Evolutionary conservation across 1,284 basidiomycete species (phyloP).

Genomic region (Polyporus tsugae): DNA sequence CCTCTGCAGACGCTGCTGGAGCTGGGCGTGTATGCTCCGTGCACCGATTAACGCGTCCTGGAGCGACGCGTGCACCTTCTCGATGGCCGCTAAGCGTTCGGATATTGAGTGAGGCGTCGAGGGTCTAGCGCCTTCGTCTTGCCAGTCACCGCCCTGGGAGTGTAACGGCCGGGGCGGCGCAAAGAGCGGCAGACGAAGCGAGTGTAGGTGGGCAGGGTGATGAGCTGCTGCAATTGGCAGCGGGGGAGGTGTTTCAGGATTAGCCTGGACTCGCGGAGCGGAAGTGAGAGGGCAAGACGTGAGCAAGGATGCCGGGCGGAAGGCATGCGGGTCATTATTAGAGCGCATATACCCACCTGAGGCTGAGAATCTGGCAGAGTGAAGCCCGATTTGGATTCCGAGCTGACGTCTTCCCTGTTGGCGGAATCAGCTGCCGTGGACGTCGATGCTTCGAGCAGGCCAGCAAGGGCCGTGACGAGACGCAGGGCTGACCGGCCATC

Average conservation of each 20-base stretch:
- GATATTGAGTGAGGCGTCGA: conserved; percentile 24
- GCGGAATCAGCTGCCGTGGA: neutral
- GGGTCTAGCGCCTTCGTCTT: neutral
- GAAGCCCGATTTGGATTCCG: neutral
- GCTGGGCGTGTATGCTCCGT: conserved; percentile 22
- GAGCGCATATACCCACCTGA: neutral
- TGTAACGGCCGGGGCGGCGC: conserved; percentile 7
- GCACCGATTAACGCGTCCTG: conserved; percentile 25
- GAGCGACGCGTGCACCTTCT: conserved; percentile 23
- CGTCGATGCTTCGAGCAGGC: conserved; percentile 28
- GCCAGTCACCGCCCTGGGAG: neutral
- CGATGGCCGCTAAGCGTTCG: conserved; percentile 29
- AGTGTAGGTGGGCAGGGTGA: conserved; percentile 47
- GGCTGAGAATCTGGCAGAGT: neutral
- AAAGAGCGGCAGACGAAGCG: conserved; percentile 31
- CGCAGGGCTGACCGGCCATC: conserved; percentile 43
- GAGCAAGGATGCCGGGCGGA: conserved; percentile 2
- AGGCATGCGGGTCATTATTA: neutral
- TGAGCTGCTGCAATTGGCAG: conserved; percentile 59
- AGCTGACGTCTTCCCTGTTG: neutral
- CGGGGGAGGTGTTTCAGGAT: conserved; percentile 36
- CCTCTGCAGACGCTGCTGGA: conserved; percentile 24
- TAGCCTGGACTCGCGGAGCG: neutral
- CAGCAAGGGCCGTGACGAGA: conserved; percentile 44
- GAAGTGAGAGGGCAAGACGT: neutral